Evolutionary conservation across 208 protist genomes (phyloP).

Genomic region (Crithidia fasciculata): DNA sequence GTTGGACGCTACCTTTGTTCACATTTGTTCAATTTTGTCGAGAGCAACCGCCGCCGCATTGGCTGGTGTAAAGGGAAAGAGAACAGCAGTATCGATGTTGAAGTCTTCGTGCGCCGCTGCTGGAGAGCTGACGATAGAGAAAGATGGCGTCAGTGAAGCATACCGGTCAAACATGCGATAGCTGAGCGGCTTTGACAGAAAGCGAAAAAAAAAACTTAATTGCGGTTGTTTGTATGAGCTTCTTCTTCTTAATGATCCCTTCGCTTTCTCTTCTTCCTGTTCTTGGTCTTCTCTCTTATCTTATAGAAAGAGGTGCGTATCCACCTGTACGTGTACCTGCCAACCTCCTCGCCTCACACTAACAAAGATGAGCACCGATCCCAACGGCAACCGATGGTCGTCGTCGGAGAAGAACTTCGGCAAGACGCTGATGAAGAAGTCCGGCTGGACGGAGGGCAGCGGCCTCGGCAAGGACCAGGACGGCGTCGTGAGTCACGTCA

Average conservation of each 20-base stretch:
- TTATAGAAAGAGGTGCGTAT: neutral
- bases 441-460: slow-evolving; percentile 90
- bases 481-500: slow-evolving; percentile 86
- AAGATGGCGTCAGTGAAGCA: neutral
- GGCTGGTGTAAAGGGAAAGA: too few relatives aligned
- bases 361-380: slow-evolving; percentile 69
- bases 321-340: too few relatives aligned
- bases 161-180: too few relatives aligned
- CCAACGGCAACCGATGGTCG: slow-evolving; percentile 86
- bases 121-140: neutral
- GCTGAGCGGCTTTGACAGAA: neutral
- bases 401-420: slow-evolving; percentile 84
- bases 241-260: neutral
- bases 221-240: neutral
- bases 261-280: neutral
- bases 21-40: neutral
- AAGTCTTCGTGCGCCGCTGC: too few relatives aligned
- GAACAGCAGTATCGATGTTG: too few relatives aligned
- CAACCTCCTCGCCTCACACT: neutral
- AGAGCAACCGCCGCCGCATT: too few relatives aligned
- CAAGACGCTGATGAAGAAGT: slow-evolving; percentile 87
- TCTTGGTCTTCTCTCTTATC: neutral
- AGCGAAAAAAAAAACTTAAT: neutral
- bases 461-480: slow-evolving; percentile 89
- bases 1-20: neutral